These are phyloP conservation scores for Fraxinus velutina DNA, from an alignment of 305 asterid species.

Conservation along the genomic window DNA sequence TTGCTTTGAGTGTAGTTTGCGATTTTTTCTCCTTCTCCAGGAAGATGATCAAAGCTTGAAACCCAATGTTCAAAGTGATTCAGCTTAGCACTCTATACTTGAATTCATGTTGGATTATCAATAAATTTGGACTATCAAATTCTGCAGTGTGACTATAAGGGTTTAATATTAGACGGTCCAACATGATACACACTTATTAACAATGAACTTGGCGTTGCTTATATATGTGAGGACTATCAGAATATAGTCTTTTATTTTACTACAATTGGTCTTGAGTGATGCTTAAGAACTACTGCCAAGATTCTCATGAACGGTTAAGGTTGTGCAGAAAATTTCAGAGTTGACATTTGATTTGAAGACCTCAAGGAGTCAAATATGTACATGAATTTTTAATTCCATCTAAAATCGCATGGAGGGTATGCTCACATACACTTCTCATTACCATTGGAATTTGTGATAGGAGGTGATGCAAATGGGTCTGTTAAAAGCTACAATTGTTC, in stretches of 20 bases:
- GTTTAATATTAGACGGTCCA: not conserved
- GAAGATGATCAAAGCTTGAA: not conserved
- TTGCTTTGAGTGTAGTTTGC: slow-evolving; percentile 13
- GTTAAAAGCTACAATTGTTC: not conserved
- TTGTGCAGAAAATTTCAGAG: not conserved
- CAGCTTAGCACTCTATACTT: not conserved
- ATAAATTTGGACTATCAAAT: not conserved
- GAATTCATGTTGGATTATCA: not conserved
- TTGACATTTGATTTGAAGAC: not conserved
- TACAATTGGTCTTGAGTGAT: not conserved
- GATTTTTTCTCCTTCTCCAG: not conserved
- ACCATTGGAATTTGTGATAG: not conserved
- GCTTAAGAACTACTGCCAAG: not conserved
- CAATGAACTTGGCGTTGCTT: not conserved
- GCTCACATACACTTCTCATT: not conserved
- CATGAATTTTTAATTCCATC: not conserved
- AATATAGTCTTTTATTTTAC: not conserved
- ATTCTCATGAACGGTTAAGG: not conserved
- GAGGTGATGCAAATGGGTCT: not conserved
- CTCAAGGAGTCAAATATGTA: not conserved
- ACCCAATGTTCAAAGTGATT: not conserved
- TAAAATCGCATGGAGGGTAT: not conserved
- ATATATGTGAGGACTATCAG: not conserved
- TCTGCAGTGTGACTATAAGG: not conserved
- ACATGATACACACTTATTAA: not conserved